Conservation (phyloP, 2,329 filamentous ascomycete genomes). For the Colletotrichum sojae region DNA sequence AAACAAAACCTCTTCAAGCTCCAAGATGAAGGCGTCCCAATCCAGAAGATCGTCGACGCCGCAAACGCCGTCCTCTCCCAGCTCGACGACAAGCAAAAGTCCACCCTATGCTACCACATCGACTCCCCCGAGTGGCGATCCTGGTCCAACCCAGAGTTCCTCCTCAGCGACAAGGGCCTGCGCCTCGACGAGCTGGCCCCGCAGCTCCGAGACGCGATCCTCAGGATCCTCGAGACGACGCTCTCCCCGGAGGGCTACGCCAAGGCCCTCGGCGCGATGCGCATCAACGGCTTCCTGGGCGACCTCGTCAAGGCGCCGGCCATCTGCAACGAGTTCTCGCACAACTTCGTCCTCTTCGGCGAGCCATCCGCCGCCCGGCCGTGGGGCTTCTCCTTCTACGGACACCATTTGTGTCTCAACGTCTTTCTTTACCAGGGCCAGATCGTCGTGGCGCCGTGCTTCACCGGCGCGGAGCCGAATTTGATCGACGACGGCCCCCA, state of each 20-base stretch:
- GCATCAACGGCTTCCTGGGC: conserved; percentile 82
- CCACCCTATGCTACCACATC: conserved; percentile 70
- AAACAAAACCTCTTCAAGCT: conserved; percentile 68
- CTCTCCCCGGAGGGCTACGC: conserved; percentile 79
- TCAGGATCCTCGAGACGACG: conserved; percentile 69
- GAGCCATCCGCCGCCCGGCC: conserved; percentile 68
- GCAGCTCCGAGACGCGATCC: conserved; percentile 61
- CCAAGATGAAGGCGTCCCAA: conserved; percentile 75
- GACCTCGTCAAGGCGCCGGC: conserved; percentile 72
- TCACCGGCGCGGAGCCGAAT: conserved; percentile 86
- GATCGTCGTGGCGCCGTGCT: conserved; percentile 80
- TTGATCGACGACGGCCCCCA: conserved; percentile 76
- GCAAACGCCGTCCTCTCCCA: conserved; percentile 61
- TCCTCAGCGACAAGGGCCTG: conserved; percentile 77
- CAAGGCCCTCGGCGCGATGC: conserved; percentile 79
- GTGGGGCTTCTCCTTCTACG: conserved; percentile 84
- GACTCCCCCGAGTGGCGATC: conserved; percentile 81
- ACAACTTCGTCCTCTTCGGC: conserved; percentile 83
- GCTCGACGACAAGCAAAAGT: conserved; percentile 64
- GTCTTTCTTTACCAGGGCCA: conserved; percentile 76
- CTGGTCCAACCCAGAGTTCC: conserved; percentile 80
- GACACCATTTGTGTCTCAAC: conserved; percentile 83
- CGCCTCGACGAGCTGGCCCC: conserved; percentile 73
- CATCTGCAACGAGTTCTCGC: conserved; percentile 82
- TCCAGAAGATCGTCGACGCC: conserved; percentile 68